phyloP scores from a whole-genome alignment of 495 filamentous ascomycete species.

The Lichina pygmaea region DNA sequence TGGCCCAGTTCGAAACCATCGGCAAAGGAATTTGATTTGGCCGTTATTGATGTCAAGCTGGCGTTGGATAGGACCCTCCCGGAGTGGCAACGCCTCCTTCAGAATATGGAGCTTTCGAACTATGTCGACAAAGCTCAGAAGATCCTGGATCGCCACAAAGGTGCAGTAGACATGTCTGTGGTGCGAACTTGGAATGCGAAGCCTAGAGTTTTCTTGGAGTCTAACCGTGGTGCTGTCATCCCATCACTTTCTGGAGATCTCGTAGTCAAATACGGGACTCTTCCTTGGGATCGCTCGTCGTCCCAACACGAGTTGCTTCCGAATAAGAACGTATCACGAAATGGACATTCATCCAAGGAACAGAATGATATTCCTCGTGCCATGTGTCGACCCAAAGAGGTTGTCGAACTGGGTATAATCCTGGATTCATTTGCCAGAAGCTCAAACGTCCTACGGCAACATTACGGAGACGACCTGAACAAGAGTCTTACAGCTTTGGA shows the following conservation, averaged over 20 bases:
- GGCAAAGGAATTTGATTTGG: conserved; percentile 4
- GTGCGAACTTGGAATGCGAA: conserved; percentile 1
- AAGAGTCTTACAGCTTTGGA: conserved; percentile 12
- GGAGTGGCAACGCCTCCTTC: conserved; percentile 21
- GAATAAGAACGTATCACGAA: neutral
- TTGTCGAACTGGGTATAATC: conserved; percentile 12
- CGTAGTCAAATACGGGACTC: neutral
- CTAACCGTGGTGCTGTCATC: neutral
- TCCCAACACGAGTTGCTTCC: neutral
- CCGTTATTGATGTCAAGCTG: conserved; percentile 10
- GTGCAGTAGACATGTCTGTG: neutral
- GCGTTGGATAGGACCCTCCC: conserved; percentile 15
- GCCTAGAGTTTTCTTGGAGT: neutral
- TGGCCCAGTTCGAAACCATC: conserved; percentile 15
- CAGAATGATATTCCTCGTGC: neutral
- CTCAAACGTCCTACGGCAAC: conserved; percentile 8
- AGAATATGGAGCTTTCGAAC: conserved; percentile 18
- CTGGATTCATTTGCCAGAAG: conserved; percentile 9
- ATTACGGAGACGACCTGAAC: conserved; percentile 17
- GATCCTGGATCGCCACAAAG: conserved; percentile 10
- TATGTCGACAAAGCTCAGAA: conserved; percentile 17
- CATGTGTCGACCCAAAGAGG: conserved; percentile 2
- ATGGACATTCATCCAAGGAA: neutral
- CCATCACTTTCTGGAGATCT: conserved; percentile 5
- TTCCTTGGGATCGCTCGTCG: neutral